These are phyloP conservation scores for Aspergillus brasiliensis DNA, from an alignment of 2,329 filamentous ascomycete species.

Conservation along the genomic window DNA sequence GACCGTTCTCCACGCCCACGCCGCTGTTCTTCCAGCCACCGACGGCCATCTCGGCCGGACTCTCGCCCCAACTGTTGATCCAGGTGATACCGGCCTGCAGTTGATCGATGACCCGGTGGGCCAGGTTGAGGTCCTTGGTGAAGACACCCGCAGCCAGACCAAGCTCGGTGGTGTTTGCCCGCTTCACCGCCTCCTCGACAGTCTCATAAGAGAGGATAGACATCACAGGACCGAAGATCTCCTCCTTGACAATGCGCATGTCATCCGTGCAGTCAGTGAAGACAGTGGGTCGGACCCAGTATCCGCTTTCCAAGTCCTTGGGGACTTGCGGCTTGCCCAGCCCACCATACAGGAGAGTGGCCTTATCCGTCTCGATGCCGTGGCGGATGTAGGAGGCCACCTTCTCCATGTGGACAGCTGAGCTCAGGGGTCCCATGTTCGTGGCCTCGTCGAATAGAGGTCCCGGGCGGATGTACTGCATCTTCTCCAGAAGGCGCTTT, in stretches of 20 bases:
- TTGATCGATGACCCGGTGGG: constrained; percentile 69
- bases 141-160: constrained; percentile 86
- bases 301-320: constrained; percentile 61
- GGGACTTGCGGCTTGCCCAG: constrained; percentile 59
- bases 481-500: constrained; percentile 67
- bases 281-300: constrained; percentile 80
- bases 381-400: constrained; percentile 75
- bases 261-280: constrained; percentile 83
- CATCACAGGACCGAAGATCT: constrained; percentile 90
- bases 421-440: constrained; percentile 84
- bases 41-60: constrained; percentile 86
- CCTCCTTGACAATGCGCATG: constrained; percentile 78
- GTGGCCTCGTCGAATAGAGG: constrained; percentile 70
- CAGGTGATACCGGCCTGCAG: constrained; percentile 86
- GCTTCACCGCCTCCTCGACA: constrained; percentile 67
- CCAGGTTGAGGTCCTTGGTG: constrained; percentile 71
- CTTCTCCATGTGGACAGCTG: constrained; percentile 72
- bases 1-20: constrained; percentile 82
- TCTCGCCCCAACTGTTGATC: constrained; percentile 94
- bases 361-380: constrained; percentile 72
- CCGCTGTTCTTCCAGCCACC: constrained; percentile 92
- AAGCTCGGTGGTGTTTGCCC: constrained; percentile 76
- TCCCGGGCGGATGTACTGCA: constrained; percentile 69
- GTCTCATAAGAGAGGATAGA: constrained; percentile 73
- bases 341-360: constrained; percentile 74